Conservation (phyloP, 257 asterid genomes). For the Ophiorrhiza pumila region DNA sequence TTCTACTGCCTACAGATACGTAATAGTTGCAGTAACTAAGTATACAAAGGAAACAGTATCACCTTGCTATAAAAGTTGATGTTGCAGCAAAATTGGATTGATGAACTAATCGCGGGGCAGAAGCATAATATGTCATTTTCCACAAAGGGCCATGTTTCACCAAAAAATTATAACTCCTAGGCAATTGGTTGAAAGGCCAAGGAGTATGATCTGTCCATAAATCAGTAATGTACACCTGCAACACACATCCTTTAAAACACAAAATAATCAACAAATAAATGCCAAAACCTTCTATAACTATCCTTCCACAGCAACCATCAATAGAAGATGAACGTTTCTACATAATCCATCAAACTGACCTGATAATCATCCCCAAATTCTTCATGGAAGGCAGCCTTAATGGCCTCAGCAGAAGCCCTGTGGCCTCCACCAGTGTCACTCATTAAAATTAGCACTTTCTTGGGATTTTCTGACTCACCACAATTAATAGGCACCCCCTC, state of each 20-base stretch:
- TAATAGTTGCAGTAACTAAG: background rate
- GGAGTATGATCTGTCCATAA: conserved; percentile 99
- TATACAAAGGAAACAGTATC: conserved; percentile 23
- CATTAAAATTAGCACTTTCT: conserved; percentile 86
- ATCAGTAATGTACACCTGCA: conserved; percentile 86
- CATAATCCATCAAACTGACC: conserved; percentile 39
- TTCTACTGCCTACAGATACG: background rate
- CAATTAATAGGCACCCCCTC: conserved; percentile 46
- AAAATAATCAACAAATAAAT: conserved; percentile 13
- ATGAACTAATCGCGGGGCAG: conserved; percentile 87
- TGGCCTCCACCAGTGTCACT: conserved; percentile 99
- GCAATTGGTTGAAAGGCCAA: conserved; percentile 98
- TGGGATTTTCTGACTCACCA: conserved; percentile 41
- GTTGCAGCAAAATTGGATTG: conserved; percentile 98
- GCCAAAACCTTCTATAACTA: background rate
- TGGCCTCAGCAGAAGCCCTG: conserved; percentile 99
- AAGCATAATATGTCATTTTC: conserved; percentile 88
- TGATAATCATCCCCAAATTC: conserved; percentile 87
- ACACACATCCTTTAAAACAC: conserved; percentile 23
- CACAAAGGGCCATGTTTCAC: conserved; percentile 92
- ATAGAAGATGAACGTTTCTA: background rate
- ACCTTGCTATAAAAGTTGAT: conserved; percentile 94
- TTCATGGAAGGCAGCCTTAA: conserved; percentile 79
- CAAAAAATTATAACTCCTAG: conserved; percentile 90
- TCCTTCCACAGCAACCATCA: conserved; percentile 9